Conservation (phyloP, 2,329 filamentous ascomycete species). For the Dendryphion nanum region DNA sequence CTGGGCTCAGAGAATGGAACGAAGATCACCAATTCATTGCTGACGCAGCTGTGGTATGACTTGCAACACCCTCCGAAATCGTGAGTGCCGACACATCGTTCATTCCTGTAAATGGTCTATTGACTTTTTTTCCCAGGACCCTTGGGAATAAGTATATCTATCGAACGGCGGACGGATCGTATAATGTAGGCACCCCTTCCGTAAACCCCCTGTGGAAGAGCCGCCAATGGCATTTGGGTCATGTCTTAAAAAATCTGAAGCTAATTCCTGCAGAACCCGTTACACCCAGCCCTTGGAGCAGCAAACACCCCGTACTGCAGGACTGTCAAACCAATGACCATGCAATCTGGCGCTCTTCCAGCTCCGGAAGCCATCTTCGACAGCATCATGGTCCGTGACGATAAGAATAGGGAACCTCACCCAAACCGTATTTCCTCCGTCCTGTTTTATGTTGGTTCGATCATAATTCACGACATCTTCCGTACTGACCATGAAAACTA, state of each 20-base stretch:
- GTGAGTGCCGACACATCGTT: conserved; percentile 4
- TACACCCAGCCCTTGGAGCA: background rate
- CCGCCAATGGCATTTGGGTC: too few species aligned
- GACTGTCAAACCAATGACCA: conserved; percentile 54
- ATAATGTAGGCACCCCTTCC: too few species aligned
- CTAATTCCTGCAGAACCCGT: too few species aligned
- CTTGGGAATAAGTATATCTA: conserved; percentile 34
- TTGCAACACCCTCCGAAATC: conserved; percentile 16
- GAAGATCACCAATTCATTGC: conserved; percentile 16
- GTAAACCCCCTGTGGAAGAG: too few species aligned
- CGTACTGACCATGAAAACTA: conserved; percentile 61
- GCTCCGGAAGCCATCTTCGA: conserved; percentile 65
- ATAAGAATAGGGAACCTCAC: conserved; percentile 59
- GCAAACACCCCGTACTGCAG: conserved; percentile 58
- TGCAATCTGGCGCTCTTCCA: conserved; percentile 55
- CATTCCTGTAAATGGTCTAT: background rate
- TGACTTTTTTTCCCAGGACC: conserved; percentile 35
- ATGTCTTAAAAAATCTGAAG: too few species aligned
- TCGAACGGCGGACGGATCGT: conserved; percentile 42
- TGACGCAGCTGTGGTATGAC: conserved; percentile 14
- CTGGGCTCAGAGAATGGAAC: too few species aligned
- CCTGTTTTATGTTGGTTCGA: conserved; percentile 70
- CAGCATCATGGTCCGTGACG: conserved; percentile 57
- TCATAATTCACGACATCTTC: conserved; percentile 62
- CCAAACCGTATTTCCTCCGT: conserved; percentile 69